phyloP scores from a whole-genome alignment of 331 rosid genomes.

The Cucumis variabilis region DNA sequence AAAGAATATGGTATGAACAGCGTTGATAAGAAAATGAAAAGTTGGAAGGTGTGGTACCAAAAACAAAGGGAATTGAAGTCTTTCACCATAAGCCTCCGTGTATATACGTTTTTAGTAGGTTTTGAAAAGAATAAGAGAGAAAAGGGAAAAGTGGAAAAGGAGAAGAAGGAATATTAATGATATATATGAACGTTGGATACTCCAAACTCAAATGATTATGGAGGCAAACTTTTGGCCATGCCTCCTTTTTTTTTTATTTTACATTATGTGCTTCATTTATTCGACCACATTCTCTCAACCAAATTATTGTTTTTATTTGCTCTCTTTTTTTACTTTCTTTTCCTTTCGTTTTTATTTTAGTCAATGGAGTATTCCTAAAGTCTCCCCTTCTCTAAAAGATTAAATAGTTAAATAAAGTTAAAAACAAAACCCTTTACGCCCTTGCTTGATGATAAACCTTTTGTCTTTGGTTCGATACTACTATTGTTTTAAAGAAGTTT shows the following conservation, averaged over 20 bases:
- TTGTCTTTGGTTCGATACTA: too few species aligned
- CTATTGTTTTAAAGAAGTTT: too few species aligned
- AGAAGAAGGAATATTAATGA: not conserved
- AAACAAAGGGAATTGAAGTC: too few species aligned
- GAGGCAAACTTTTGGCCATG: slow-evolving; percentile 45
- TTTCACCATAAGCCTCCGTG: not conserved
- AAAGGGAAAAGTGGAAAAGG: slow-evolving; percentile 46
- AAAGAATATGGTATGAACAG: too few species aligned
- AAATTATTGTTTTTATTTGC: slow-evolving; percentile 24
- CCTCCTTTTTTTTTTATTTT: slow-evolving; percentile 34
- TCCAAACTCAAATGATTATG: slow-evolving; percentile 62
- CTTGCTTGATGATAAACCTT: too few species aligned
- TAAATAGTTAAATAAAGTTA: too few species aligned
- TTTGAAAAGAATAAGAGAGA: slow-evolving; percentile 47
- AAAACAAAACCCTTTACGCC: too few species aligned
- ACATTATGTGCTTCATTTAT: slow-evolving; percentile 58
- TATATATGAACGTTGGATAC: slow-evolving; percentile 79
- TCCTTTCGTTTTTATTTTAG: slow-evolving; percentile 17
- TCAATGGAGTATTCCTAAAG: slow-evolving; percentile 31
- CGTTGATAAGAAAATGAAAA: too few species aligned
- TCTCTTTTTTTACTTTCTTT: not conserved
- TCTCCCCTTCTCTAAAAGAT: not conserved
- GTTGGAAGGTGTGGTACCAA: not conserved
- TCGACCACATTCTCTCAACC: slow-evolving; percentile 59
- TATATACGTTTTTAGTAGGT: not conserved